Conservation (phyloP, 805 yeast species). For the Kockiozyma suomiensis region DNA sequence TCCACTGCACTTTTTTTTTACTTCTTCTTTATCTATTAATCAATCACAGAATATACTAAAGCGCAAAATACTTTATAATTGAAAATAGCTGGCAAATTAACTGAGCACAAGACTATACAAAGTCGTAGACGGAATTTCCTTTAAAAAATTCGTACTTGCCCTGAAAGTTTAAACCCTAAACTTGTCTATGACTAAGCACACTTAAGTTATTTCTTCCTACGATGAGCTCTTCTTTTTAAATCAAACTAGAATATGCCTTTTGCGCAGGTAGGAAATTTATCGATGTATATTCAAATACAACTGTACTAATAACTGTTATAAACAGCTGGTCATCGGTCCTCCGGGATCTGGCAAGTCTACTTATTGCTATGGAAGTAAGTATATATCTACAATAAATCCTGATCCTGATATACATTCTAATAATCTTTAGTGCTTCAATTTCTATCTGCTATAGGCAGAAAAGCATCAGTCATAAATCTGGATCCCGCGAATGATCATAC, state of each 20-base stretch:
- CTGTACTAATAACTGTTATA: conserved; percentile 45
- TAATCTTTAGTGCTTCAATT: conserved; percentile 86
- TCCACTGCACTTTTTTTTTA: no score
- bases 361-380: conserved; percentile 72
- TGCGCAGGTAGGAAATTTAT: conserved; percentile 23
- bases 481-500: conserved; percentile 87
- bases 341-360: conserved; percentile 98
- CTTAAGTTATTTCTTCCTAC: neutral
- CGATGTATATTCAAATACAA: neutral
- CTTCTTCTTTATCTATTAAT: no score
- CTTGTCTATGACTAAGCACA: neutral
- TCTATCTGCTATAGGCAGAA: conserved; percentile 89
- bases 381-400: no score
- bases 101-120: no score
- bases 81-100: no score
- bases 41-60: no score
- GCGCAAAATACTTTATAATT: no score
- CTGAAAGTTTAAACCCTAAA: neutral
- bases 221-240: no score
- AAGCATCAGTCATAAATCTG: conserved; percentile 77
- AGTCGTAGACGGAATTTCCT: no score
- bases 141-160: no score
- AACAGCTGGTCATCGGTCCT: conserved; percentile 94
- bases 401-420: no score
- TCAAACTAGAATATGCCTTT: conserved; percentile 29